These are phyloP conservation scores for Fomitiporia mediterranea DNA, from an alignment of 1,284 basidiomycete species.

Conservation along the genomic window DNA sequence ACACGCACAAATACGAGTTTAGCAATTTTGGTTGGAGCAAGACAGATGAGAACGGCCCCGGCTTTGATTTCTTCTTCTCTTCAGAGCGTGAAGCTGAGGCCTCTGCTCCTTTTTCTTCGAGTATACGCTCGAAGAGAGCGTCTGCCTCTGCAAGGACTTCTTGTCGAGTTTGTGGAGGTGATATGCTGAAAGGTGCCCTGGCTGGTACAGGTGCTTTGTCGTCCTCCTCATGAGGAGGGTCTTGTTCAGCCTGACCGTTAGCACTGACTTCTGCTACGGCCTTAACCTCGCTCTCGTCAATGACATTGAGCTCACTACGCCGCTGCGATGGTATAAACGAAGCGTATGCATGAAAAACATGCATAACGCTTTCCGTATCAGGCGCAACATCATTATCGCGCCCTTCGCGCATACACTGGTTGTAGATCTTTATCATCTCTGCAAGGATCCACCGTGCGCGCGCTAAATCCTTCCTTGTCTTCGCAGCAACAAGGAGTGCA, in stretches of 20 bases:
- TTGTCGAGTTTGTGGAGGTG: constrained; percentile 69
- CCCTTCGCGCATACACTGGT: constrained; percentile 15
- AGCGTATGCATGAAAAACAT: constrained; percentile 87
- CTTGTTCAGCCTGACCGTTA: constrained; percentile 11
- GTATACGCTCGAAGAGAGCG: constrained; percentile 65
- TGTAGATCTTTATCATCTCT: constrained; percentile 61
- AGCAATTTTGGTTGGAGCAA: constrained; percentile 58
- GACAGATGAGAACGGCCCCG: constrained; percentile 55
- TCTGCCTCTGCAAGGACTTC: constrained; percentile 75
- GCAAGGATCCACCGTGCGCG: constrained; percentile 89
- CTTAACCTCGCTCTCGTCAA: constrained; percentile 24
- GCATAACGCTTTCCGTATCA: constrained; percentile 73
- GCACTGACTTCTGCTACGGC: neutral
- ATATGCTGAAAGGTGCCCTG: constrained; percentile 39
- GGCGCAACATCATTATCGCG: constrained; percentile 36
- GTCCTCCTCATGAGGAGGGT: constrained; percentile 22
- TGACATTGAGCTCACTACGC: constrained; percentile 40
- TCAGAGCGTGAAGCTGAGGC: constrained; percentile 14
- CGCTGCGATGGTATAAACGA: constrained; percentile 70
- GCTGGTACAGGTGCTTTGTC: constrained; percentile 11
- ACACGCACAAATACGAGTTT: constrained; percentile 80
- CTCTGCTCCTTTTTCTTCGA: constrained; percentile 41
- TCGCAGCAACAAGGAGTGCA: constrained; percentile 86
- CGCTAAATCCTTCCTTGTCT: constrained; percentile 78
- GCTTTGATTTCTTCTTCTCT: constrained; percentile 24